Conservation (phyloP, 495 filamentous ascomycete species). For the Bathelium albidoporum region DNA sequence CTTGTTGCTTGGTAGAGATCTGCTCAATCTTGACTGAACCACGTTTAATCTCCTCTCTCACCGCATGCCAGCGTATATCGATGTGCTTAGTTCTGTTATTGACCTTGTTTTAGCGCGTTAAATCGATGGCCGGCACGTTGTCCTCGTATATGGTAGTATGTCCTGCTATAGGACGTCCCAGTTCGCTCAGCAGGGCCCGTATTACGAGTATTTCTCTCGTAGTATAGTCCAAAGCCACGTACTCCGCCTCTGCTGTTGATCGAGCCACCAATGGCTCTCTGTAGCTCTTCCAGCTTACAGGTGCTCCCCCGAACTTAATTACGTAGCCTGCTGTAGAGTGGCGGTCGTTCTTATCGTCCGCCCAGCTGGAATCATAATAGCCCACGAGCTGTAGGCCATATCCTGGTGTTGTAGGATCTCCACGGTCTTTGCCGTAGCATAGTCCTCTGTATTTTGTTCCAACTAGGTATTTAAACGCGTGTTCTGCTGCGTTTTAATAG, state of each 20-base stretch:
- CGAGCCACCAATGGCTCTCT: neutral
- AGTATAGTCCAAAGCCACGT: neutral
- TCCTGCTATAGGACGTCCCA: neutral
- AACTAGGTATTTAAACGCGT: neutral
- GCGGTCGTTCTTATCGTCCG: neutral
- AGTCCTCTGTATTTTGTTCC: neutral
- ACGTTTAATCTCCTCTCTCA: neutral
- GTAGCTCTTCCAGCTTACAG: neutral
- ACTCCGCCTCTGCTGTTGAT: neutral
- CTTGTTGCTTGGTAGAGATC: neutral
- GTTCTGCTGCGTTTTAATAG: neutral
- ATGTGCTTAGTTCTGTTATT: neutral
- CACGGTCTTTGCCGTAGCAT: neutral
- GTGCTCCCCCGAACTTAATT: neutral
- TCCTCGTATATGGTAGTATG: neutral
- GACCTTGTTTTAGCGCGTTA: neutral
- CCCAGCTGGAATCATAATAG: neutral
- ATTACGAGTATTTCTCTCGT: neutral
- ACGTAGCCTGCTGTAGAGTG: neutral
- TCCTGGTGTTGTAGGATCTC: neutral
- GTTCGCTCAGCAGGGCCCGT: neutral
- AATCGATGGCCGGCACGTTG: neutral
- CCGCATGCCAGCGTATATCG: neutral
- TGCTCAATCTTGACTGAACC: neutral
- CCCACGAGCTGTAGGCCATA: neutral